phyloP scores from a whole-genome alignment of 2,329 filamentous ascomycete genomes.

The Penicillium freii region DNA sequence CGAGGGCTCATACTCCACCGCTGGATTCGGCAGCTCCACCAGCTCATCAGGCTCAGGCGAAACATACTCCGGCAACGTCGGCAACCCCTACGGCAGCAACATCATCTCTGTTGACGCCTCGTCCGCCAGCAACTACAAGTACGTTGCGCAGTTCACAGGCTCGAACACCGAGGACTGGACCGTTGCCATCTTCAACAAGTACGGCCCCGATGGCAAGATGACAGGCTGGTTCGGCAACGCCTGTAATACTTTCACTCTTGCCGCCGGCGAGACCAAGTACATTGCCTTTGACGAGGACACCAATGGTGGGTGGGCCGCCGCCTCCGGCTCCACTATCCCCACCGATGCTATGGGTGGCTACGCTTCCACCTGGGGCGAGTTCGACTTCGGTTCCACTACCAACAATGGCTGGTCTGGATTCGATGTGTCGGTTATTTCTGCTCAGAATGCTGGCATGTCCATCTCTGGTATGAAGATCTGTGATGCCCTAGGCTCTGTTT shows the following conservation, averaged over 20 bases:
- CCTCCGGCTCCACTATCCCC: constrained; percentile 26
- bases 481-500: constrained; percentile 23
- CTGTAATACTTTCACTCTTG: constrained; percentile 33
- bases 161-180: constrained; percentile 34
- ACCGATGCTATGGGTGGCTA: constrained; percentile 29
- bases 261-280: constrained; percentile 37
- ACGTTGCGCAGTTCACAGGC: constrained; percentile 38
- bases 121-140: constrained; percentile 35
- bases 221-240: constrained; percentile 38
- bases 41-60: constrained; percentile 23
- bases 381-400: constrained; percentile 31
- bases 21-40: constrained; percentile 36
- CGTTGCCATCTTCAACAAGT: constrained; percentile 44
- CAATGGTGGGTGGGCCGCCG: constrained; percentile 37
- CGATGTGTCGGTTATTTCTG: constrained; percentile 37
- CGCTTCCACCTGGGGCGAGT: constrained; percentile 37
- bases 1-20: constrained; percentile 26
- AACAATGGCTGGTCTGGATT: constrained; percentile 37
- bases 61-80: constrained; percentile 40
- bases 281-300: constrained; percentile 39
- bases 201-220: constrained; percentile 34
- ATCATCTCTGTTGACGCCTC: constrained; percentile 36
- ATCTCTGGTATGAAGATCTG: constrained; percentile 42
- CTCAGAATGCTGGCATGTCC: constrained; percentile 29
- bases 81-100: constrained; percentile 42